These are phyloP conservation scores for Macrophomina pseudophaseolina DNA, from an alignment of 2,329 filamentous ascomycete species.

Conservation along the genomic window DNA sequence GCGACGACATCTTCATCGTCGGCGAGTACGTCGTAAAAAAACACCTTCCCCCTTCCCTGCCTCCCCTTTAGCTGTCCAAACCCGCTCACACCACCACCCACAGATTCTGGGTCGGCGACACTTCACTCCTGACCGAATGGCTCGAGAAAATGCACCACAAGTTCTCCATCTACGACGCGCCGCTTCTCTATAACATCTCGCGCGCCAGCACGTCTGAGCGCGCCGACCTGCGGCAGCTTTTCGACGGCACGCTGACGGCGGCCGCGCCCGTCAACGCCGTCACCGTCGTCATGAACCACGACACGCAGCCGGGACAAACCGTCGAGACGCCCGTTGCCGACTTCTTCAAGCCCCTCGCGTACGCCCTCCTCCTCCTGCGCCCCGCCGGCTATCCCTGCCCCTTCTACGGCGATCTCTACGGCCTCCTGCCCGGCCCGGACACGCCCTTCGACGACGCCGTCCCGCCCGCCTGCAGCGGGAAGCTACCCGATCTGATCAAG, in stretches of 20 bases:
- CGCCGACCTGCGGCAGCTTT: constrained; percentile 66
- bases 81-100: not conserved
- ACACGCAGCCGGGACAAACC: constrained; percentile 69
- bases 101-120: constrained; percentile 66
- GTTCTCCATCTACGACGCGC: constrained; percentile 69
- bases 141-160: constrained; percentile 62
- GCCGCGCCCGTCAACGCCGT: constrained; percentile 62
- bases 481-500: constrained; percentile 64
- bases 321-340: constrained; percentile 66
- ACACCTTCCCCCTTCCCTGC: not conserved
- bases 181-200: constrained; percentile 69
- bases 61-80: not conserved
- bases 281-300: constrained; percentile 73
- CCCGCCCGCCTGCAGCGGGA: constrained; percentile 58
- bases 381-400: constrained; percentile 67
- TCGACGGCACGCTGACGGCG: constrained; percentile 64
- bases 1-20: constrained; percentile 66
- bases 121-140: constrained; percentile 61
- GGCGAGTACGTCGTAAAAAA: constrained; percentile 54
- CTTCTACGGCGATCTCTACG: constrained; percentile 74
- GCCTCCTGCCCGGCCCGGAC: constrained; percentile 49
- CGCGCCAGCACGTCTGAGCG: not conserved
- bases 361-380: constrained; percentile 72
- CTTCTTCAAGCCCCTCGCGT: constrained; percentile 74
- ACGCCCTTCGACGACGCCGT: constrained; percentile 49